phyloP scores from a whole-genome alignment of 2,329 filamentous ascomycete genomes.

The Penicillium sp. region DNA sequence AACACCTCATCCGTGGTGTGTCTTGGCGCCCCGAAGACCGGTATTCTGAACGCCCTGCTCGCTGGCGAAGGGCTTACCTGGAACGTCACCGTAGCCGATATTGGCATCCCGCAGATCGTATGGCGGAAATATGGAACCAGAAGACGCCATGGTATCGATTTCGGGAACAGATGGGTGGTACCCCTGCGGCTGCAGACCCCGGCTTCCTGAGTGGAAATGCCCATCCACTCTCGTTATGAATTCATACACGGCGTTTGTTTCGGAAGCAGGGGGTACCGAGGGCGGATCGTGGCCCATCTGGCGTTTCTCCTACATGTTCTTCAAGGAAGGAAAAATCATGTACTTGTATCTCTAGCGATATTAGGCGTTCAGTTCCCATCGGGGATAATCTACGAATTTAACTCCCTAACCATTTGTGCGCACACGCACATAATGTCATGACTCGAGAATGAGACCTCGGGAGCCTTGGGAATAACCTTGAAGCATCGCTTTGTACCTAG shows the following conservation, averaged over 20 bases:
- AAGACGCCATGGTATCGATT: slow-evolving; percentile 80
- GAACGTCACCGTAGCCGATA: slow-evolving; percentile 81
- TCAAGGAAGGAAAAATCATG: background rate
- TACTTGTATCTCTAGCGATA: slow-evolving; percentile 6
- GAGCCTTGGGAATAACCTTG: no score
- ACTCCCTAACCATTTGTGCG: background rate
- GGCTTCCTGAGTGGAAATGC: slow-evolving; percentile 21
- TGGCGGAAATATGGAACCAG: slow-evolving; percentile 83
- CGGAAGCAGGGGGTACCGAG: background rate
- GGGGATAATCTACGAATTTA: background rate
- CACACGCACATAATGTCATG: background rate
- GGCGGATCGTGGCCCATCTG: background rate
- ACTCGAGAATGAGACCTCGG: no score
- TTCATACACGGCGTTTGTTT: slow-evolving; percentile 1
- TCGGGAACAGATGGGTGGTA: slow-evolving; percentile 82
- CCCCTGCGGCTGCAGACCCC: slow-evolving; percentile 55
- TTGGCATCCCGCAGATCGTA: slow-evolving; percentile 77
- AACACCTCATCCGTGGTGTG: slow-evolving; percentile 79
- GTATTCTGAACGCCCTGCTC: slow-evolving; percentile 73
- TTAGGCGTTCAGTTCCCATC: background rate
- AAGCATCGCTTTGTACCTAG: no score
- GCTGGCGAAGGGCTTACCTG: slow-evolving; percentile 60
- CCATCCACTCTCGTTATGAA: background rate
- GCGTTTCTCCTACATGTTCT: background rate
- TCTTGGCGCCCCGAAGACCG: slow-evolving; percentile 82